phyloP scores from a whole-genome alignment of 345 rosid genomes.

The Sisymbrium irio region DNA sequence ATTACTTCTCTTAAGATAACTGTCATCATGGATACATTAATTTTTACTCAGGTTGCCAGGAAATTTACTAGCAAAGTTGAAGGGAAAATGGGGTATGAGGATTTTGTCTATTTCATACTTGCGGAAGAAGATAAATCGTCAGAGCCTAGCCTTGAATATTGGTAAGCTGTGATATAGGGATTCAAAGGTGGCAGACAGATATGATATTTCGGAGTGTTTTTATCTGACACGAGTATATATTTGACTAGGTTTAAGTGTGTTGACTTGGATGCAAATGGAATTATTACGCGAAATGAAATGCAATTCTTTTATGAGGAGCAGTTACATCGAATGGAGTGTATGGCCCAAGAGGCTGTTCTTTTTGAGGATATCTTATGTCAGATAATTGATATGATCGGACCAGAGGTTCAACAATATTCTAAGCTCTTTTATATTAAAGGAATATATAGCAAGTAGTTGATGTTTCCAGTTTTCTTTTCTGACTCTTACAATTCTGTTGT shows the following conservation, averaged over 20 bases:
- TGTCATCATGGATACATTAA: not conserved
- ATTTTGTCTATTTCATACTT: slow-evolving; percentile 92
- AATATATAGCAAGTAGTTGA: not conserved
- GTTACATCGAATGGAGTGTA: slow-evolving; percentile 98
- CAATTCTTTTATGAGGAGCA: slow-evolving; percentile 95
- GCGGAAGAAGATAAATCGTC: slow-evolving; percentile 97
- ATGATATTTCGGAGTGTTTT: slow-evolving; percentile 8
- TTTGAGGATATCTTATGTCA: slow-evolving; percentile 96
- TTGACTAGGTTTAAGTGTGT: slow-evolving; percentile 81
- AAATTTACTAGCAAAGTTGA: slow-evolving; percentile 83
- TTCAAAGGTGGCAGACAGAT: not conserved
- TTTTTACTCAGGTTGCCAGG: slow-evolving; percentile 60
- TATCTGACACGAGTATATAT: slow-evolving; percentile 21
- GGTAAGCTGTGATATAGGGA: slow-evolving; percentile 44
- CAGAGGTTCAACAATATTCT: slow-evolving; percentile 56
- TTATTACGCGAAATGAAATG: slow-evolving; percentile 81
- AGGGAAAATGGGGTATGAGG: slow-evolving; percentile 98
- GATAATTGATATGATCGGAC: slow-evolving; percentile 93
- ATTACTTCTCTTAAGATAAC: not conserved
- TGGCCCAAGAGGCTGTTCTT: slow-evolving; percentile 97
- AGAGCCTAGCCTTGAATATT: slow-evolving; percentile 94
- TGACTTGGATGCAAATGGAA: slow-evolving; percentile 93
- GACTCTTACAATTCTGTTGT: not conserved
- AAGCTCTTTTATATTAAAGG: not conserved
- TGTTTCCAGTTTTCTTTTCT: not conserved